Conservation (phyloP, 2,329 filamentous ascomycete species). For the Paraconiothyrium brasiliense region DNA sequence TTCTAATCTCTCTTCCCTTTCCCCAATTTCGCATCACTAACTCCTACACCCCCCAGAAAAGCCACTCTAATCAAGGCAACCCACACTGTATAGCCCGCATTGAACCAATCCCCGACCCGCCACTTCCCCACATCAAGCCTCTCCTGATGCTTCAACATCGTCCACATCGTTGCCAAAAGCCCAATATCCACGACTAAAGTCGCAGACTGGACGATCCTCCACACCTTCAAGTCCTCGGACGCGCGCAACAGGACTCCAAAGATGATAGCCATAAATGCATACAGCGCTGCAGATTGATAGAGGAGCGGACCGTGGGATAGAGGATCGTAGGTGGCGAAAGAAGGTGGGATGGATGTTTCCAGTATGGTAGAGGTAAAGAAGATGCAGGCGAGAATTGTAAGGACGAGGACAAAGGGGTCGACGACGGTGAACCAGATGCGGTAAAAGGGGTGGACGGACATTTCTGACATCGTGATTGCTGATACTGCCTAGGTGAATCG, state of each 20-base stretch:
- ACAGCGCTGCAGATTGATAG: neutral
- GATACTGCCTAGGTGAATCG: neutral
- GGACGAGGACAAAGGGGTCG: neutral
- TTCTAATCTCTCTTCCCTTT: neutral
- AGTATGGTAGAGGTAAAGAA: neutral
- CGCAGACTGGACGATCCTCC: neutral
- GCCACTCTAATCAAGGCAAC: neutral
- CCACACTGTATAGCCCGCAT: neutral
- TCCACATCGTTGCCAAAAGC: neutral
- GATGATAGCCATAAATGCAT: neutral
- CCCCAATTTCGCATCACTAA: neutral
- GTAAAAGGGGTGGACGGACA: neutral
- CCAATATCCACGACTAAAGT: neutral
- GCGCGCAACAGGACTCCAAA: neutral
- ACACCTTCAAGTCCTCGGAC: slow-evolving; percentile 1
- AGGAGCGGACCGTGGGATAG: neutral
- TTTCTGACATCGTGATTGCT: too few species aligned
- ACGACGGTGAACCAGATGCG: neutral
- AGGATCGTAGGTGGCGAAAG: neutral
- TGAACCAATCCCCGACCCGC: neutral
- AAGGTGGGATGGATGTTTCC: neutral
- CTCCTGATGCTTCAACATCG: neutral
- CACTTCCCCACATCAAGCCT: neutral
- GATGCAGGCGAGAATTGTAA: neutral
- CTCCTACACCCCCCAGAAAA: neutral